These are phyloP conservation scores for Dendrostoma leiphaemia DNA, from an alignment of 2,329 filamentous ascomycete genomes.

Conservation along the genomic window DNA sequence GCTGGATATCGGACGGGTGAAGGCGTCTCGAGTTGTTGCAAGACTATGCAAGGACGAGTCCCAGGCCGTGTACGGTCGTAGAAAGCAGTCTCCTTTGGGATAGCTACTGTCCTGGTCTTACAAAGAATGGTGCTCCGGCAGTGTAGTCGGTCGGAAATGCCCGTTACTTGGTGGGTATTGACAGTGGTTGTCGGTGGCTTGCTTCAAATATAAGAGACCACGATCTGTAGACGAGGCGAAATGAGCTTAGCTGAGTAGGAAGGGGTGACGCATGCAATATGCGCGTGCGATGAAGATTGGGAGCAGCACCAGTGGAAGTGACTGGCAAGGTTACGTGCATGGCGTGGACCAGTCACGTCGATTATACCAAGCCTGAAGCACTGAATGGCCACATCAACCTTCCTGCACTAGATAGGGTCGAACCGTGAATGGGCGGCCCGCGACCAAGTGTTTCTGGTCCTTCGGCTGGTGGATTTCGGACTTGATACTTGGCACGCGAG, in stretches of 20 bases:
- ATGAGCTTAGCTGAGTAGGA: constrained; percentile 28
- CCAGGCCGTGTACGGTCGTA: neutral
- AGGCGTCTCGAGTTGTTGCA: neutral
- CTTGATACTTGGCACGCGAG: constrained; percentile 3
- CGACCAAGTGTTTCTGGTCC: constrained; percentile 27
- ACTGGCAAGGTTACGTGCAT: constrained; percentile 31
- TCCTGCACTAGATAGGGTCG: constrained; percentile 33
- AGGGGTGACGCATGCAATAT: constrained; percentile 15
- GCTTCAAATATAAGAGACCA: constrained; percentile 15
- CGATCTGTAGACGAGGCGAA: constrained; percentile 23
- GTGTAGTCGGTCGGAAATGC: neutral
- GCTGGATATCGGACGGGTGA: neutral
- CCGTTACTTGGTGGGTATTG: constrained; percentile 21
- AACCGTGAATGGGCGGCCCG: constrained; percentile 30
- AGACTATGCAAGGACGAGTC: neutral
- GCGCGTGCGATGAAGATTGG: constrained; percentile 20
- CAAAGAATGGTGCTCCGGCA: neutral
- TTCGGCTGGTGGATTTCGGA: constrained; percentile 13
- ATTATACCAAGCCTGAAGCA: constrained; percentile 31
- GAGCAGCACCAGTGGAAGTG: constrained; percentile 22
- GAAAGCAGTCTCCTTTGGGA: neutral
- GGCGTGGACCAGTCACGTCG: constrained; percentile 38
- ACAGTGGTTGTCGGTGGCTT: constrained; percentile 10
- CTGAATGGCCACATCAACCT: constrained; percentile 35
- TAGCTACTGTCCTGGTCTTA: constrained; percentile 4